Conservation (phyloP, 306 rosid genomes). For the Inga leiocalycina region DNA sequence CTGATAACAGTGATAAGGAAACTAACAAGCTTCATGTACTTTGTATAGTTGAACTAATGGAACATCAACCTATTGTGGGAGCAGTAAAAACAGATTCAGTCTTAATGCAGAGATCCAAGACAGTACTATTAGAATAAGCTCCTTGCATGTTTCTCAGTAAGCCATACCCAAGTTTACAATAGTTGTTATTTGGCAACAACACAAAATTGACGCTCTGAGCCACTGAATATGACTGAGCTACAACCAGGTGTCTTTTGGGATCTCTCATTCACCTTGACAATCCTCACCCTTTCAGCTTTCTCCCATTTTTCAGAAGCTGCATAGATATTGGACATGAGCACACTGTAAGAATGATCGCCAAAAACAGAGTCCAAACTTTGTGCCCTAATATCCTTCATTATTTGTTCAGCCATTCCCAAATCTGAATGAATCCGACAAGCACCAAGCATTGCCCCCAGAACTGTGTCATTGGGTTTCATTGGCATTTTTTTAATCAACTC, state of each 20-base stretch:
- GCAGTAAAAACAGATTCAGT: background rate
- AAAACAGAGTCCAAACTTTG: slow-evolving; percentile 23
- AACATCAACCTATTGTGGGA: slow-evolving; percentile 4
- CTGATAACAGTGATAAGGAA: slow-evolving; percentile 17
- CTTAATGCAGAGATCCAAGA: slow-evolving; percentile 8
- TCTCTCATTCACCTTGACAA: slow-evolving; percentile 39
- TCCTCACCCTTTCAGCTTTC: slow-evolving; percentile 60
- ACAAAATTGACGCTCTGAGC: background rate
- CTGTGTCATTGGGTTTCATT: slow-evolving; percentile 57
- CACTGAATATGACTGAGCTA: slow-evolving; percentile 39
- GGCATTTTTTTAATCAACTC: slow-evolving; percentile 57
- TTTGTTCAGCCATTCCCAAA: slow-evolving; percentile 55
- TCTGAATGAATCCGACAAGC: slow-evolving; percentile 69
- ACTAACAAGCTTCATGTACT: background rate
- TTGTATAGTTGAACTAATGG: background rate
- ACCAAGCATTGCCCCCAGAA: slow-evolving; percentile 71
- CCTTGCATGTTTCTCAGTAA: background rate
- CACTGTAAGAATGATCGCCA: slow-evolving; percentile 38
- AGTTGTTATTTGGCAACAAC: slow-evolving; percentile 6
- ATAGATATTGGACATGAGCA: slow-evolving; percentile 69
- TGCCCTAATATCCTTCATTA: slow-evolving; percentile 38
- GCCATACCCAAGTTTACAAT: background rate
- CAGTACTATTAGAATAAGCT: background rate
- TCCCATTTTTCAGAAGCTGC: slow-evolving; percentile 76
- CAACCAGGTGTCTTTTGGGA: slow-evolving; percentile 52